These are phyloP conservation scores for Metschnikowia peoriensis DNA, from an alignment of 805 yeast genomes.

Conservation along the genomic window DNA sequence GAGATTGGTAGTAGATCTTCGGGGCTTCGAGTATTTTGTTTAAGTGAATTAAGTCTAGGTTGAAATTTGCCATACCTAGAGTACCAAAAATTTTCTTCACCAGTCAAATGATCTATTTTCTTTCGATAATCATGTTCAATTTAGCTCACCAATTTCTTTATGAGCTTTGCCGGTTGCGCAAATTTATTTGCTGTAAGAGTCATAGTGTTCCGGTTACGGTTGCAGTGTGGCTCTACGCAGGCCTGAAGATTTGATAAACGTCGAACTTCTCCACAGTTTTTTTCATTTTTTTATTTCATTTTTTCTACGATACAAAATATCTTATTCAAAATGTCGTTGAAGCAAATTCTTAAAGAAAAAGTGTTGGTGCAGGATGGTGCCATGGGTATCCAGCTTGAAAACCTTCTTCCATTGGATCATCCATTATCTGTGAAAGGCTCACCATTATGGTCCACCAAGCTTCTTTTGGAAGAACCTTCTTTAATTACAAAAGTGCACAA, in stretches of 20 bases:
- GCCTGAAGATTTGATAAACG: background rate
- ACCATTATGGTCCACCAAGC: slow-evolving; percentile 22
- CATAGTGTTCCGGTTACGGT: background rate
- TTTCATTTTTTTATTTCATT: slow-evolving; percentile 6
- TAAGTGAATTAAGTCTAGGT: too few species aligned
- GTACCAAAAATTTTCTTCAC: too few species aligned
- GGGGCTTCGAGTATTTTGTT: too few species aligned
- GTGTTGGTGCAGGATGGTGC: slow-evolving; percentile 19
- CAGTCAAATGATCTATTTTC: too few species aligned
- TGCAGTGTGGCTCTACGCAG: background rate
- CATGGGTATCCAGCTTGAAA: slow-evolving; percentile 20
- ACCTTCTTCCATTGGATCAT: slow-evolving; percentile 15
- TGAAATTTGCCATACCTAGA: too few species aligned
- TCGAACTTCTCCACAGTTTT: background rate
- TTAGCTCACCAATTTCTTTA: background rate
- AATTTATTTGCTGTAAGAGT: background rate
- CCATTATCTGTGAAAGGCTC: slow-evolving; percentile 19
- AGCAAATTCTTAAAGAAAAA: slow-evolving; percentile 2
- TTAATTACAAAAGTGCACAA: slow-evolving; percentile 16
- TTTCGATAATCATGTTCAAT: background rate
- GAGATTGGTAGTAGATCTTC: too few species aligned
- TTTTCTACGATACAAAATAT: background rate
- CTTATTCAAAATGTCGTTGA: slow-evolving; percentile 10
- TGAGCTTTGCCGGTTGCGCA: background rate
- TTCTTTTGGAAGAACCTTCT: slow-evolving; percentile 17